phyloP scores from a whole-genome alignment of 345 rosid species.

The Rhodamnia rubescens region DNA sequence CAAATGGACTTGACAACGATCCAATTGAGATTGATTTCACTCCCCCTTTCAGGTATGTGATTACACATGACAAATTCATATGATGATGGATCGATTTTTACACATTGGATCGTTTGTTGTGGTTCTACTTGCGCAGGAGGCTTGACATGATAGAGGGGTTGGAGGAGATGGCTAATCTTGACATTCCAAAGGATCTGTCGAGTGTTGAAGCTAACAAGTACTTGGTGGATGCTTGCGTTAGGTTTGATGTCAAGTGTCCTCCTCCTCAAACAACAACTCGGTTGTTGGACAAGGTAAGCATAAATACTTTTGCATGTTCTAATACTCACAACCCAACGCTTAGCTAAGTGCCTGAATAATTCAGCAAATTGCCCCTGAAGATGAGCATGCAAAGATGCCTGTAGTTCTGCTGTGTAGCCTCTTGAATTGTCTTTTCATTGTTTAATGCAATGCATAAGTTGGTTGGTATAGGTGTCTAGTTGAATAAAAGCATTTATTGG shows the following conservation, averaged over 20 bases:
- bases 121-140: constrained; percentile 34
- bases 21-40: constrained; percentile 95
- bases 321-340: neutral
- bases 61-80: neutral
- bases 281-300: constrained; percentile 70
- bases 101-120: neutral
- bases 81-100: neutral
- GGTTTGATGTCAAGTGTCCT: constrained; percentile 76
- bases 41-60: constrained; percentile 79
- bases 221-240: constrained; percentile 54
- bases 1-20: constrained; percentile 74
- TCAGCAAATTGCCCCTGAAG: neutral
- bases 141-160: constrained; percentile 86
- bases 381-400: neutral
- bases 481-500: neutral
- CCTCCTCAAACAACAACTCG: constrained; percentile 92
- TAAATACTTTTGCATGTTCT: neutral
- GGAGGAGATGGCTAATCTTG: constrained; percentile 80
- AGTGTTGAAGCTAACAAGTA: constrained; percentile 79
- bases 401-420: neutral
- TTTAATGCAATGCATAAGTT: neutral
- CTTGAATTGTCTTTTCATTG: neutral
- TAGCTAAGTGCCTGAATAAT: neutral
- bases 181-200: constrained; percentile 76
- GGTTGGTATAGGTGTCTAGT: neutral